Percentiles rank a stretch among this genome's conserved stretches.
Evolutionary conservation across 108 stramenopile genomes (phyloP).

Genomic region (Cyclotella atomus): DNA sequence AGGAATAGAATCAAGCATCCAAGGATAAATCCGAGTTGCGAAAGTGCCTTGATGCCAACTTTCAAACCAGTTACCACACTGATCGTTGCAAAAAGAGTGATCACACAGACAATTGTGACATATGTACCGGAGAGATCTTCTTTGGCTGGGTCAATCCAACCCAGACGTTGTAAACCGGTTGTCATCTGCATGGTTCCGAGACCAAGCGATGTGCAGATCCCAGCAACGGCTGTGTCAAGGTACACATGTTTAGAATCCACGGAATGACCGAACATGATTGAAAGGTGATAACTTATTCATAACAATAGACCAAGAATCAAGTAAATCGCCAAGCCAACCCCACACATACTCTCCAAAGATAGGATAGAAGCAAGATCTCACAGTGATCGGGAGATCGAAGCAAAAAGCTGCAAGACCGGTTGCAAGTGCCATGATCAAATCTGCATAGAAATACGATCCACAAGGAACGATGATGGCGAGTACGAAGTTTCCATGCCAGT

Average conservation of each 20-base stretch:
- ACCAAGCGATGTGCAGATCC: conserved; percentile 67
- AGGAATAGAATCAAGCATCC: conserved; percentile 51
- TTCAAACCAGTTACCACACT: conserved; percentile 64
- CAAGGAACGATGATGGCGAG: background rate
- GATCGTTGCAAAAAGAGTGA: conserved; percentile 56
- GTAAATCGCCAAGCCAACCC: conserved; percentile 72
- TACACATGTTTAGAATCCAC: too few relatives aligned
- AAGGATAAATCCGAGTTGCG: conserved; percentile 51
- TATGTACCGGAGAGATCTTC: conserved; percentile 20
- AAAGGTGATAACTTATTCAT: too few relatives aligned
- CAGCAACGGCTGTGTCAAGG: too few relatives aligned
- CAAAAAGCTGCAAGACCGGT: conserved; percentile 55
- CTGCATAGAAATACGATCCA: background rate
- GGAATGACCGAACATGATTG: too few relatives aligned
- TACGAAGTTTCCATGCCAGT: too few relatives aligned
- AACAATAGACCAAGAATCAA: conserved; percentile 66
- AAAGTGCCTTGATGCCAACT: conserved; percentile 61
- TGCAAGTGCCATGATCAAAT: conserved; percentile 55
- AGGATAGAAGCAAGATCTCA: conserved; percentile 66
- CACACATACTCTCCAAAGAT: conserved; percentile 63
- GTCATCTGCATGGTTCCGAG: conserved; percentile 60
- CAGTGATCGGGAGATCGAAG: conserved; percentile 53
- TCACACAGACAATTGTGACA: conserved; percentile 51
- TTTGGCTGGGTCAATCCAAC: conserved; percentile 29
- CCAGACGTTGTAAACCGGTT: conserved; percentile 47